Base-by-base conservation (phyloP, 148 eudicot genomes). In the Pouteria glomerata region DNA sequence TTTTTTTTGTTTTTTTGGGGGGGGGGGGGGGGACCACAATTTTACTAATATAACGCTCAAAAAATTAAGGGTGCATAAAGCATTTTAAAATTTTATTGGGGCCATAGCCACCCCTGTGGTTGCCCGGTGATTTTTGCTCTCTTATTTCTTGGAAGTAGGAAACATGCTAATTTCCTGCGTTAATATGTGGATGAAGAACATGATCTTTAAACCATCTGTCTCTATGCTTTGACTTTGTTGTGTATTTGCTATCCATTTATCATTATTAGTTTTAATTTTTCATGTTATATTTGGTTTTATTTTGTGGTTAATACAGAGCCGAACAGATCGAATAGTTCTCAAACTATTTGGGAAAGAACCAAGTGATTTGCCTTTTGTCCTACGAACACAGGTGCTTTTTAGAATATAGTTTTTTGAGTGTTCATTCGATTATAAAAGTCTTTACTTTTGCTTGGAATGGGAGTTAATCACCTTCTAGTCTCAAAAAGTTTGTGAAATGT, bases 291-390 rank as follows among this genome's bases (percentile, higher is more conserved):
- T 6, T 66, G 27, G 14, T 50, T 47, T 18, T 7, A 11, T 10
- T 19, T 29, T 29, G 31, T 26, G 12, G 51, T 8, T 11, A 24
- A 2, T 18, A 57, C 80, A 92, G 97, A 68, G 80, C 73, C 91
- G 93, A 39, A 92, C 97, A 7, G 95, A 87, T 74, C 84, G 95
- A 66, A 92, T 92, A 34, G 82, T 87, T 48, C 83, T 92, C 69
- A 92, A 92, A 79, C 85, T 92, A 37, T 89, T 92, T 78, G 97
- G 94, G 6, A 92, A 92, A 82, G 89, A 83, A 58, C 97, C 97
- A 19, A 83, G 79, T 69, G 93, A 85, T 74, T 78, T 89, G 59
- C 97, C 97, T 72, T 81, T 72, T 67, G 76, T 47, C 42, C 69
- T 92, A 63, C 86, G 96, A 34, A 67, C 82, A 37, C 91, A 89